Conservation (phyloP, 106 monocot genomes). For the Agapanthus africanus region DNA sequence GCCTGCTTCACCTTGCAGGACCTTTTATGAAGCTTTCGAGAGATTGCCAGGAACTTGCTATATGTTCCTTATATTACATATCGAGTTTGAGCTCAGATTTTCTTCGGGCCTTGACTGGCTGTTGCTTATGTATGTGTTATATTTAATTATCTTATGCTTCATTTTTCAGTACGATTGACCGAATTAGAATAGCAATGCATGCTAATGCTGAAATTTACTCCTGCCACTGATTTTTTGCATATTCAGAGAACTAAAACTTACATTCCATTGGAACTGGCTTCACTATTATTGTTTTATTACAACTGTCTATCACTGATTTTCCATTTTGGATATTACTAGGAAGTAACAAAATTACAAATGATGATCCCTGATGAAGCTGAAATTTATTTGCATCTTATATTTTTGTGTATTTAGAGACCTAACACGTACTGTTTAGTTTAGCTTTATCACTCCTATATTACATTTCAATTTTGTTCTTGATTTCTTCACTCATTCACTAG, state of each 20-base stretch:
- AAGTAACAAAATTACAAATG: too few species aligned
- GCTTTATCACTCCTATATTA: too few species aligned
- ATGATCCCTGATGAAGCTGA: too few species aligned
- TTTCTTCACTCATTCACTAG: too few species aligned
- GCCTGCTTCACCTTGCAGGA: conserved; percentile 30
- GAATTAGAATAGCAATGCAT: neutral
- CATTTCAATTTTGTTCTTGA: too few species aligned
- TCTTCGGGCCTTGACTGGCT: conserved; percentile 47
- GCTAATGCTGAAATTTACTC: neutral
- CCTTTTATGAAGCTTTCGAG: conserved; percentile 58
- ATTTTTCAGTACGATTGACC: neutral
- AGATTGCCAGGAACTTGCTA: conserved; percentile 75
- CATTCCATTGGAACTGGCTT: neutral
- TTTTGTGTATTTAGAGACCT: too few species aligned
- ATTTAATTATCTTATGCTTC: neutral
- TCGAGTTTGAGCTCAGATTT: conserved; percentile 44
- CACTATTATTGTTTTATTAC: too few species aligned
- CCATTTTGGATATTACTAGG: neutral
- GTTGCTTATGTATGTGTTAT: conserved; percentile 60
- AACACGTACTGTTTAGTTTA: too few species aligned
- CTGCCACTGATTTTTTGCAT: neutral
- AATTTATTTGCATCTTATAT: too few species aligned
- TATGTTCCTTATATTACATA: conserved; percentile 66
- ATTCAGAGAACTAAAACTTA: neutral
- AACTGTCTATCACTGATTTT: too few species aligned